A percentile compares a stretch with the other conserved stretches of the same genome.
Evolutionary conservation across 805 yeast genomes (phyloP).

Genomic region (Torulaspora franciscae): DNA sequence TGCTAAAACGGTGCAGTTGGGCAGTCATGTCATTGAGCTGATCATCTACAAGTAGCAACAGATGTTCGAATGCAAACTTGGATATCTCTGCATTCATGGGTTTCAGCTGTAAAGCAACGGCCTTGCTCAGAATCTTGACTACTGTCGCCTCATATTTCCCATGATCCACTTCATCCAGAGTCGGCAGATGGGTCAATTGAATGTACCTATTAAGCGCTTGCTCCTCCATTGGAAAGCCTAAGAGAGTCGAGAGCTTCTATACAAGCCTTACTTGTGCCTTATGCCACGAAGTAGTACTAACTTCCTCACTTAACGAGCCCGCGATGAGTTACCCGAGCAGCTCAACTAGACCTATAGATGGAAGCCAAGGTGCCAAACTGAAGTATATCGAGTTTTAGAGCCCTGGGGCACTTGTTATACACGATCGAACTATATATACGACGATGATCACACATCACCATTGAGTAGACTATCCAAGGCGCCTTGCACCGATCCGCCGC

Average conservation of each 20-base stretch:
- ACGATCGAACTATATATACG: not conserved
- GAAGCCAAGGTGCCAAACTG: not conserved
- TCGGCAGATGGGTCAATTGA: slow-evolving; percentile 20
- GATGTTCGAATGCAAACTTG: slow-evolving; percentile 38
- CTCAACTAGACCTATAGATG: not conserved
- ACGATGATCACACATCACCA: slow-evolving; percentile 42
- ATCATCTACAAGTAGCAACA: slow-evolving; percentile 35
- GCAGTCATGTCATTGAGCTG: slow-evolving; percentile 39
- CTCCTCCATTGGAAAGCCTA: slow-evolving; percentile 2
- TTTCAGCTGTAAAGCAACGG: slow-evolving; percentile 38
- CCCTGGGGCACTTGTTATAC: not conserved
- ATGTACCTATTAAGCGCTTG: slow-evolving; percentile 8
- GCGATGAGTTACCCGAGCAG: not conserved
- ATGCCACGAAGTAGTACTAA: not conserved
- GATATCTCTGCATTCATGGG: slow-evolving; percentile 33
- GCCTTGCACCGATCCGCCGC: slow-evolving; percentile 97
- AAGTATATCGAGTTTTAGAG: not conserved
- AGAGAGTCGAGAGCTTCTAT: not conserved
- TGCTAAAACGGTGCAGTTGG: slow-evolving; percentile 47
- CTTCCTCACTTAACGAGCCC: not conserved
- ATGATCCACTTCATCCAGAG: slow-evolving; percentile 22
- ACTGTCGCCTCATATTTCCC: slow-evolving; percentile 20
- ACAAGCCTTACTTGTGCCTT: no score
- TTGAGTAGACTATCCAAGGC: slow-evolving; percentile 83
- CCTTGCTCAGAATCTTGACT: slow-evolving; percentile 26